A percentile compares a stretch with the other conserved stretches of the same genome.
Evolutionary conservation across 2,329 filamentous ascomycete species (phyloP).

Genomic region (Diaporthe ilicicola): DNA sequence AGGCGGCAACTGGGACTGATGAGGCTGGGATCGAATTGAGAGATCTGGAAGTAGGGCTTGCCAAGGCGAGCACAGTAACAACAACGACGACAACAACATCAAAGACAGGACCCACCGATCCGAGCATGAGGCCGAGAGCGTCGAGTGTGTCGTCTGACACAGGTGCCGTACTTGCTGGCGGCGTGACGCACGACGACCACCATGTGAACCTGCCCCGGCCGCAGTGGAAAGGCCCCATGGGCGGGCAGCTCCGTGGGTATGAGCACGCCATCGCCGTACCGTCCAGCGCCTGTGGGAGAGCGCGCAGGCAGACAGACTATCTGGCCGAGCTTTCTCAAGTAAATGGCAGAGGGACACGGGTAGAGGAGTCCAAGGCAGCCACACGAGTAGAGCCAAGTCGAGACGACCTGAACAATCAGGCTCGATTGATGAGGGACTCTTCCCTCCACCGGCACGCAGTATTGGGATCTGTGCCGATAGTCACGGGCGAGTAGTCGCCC

Average conservation of each 20-base stretch:
- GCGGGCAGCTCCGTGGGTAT: not conserved
- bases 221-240: not conserved
- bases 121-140: constrained; percentile 10
- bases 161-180: not conserved
- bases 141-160: not conserved
- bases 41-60: constrained; percentile 19
- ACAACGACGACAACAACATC: not conserved
- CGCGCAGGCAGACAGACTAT: not conserved
- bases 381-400: not conserved
- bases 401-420: not conserved
- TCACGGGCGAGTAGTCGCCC: not conserved
- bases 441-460: not conserved
- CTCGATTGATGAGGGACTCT: not conserved
- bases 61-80: not conserved
- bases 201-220: not conserved
- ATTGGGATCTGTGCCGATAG: not conserved
- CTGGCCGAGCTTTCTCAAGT: not conserved
- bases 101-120: not conserved
- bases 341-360: not conserved
- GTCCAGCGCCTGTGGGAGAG: not conserved
- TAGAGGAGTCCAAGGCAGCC: not conserved
- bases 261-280: not conserved
- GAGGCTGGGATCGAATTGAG: not conserved
- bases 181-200: not conserved
- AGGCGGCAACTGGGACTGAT: constrained; percentile 17